Conservation (phyloP, 345 rosid genomes). For the Rhodomyrtus tomentosa region DNA sequence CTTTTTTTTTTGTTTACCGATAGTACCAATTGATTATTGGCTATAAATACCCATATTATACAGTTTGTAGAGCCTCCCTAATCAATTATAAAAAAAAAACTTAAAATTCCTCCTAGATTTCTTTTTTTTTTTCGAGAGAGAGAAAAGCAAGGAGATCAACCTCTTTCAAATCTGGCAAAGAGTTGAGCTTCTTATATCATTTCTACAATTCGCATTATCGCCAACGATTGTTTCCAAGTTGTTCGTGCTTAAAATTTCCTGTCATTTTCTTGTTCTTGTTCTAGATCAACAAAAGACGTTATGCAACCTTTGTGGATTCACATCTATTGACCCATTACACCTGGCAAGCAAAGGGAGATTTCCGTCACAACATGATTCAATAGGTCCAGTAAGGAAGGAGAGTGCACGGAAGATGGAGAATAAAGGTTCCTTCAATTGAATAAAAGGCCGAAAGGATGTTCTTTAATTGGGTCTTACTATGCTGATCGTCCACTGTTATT, state of each 20-base stretch:
- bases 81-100: neutral
- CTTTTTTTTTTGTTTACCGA: no score
- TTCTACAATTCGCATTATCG: neutral
- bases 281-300: neutral
- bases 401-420: neutral
- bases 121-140: no score
- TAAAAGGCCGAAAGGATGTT: neutral
- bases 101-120: neutral
- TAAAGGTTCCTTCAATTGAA: neutral
- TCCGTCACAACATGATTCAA: neutral
- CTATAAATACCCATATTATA: fast-evolving
- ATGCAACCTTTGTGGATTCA: neutral
- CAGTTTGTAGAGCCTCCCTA: neutral
- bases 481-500: no score
- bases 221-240: fast-evolving
- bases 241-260: neutral
- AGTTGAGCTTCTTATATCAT: neutral
- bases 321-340: neutral
- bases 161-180: no score
- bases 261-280: neutral
- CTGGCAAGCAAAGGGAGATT: neutral
- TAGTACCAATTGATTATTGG: neutral
- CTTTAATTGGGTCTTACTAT: no score
- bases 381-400: neutral
- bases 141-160: no score